phyloP scores from a whole-genome alignment of 257 asterid genomes.

The Striga asiatica region DNA sequence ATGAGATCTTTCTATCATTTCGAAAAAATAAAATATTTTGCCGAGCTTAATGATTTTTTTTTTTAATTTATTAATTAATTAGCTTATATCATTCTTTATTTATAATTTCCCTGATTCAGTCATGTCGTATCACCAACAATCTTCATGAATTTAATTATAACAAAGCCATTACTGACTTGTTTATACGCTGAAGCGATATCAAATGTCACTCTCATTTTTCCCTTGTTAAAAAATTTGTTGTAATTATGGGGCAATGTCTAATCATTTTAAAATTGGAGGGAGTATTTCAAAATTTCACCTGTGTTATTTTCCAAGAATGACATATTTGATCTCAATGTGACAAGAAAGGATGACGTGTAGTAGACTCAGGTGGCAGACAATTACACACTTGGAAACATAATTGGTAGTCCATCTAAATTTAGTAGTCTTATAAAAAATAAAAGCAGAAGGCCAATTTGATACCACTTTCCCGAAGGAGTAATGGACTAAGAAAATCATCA shows the following conservation, averaged over 20 bases:
- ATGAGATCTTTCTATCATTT: too few relatives aligned
- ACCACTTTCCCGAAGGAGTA: conserved; percentile 39
- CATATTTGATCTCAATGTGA: background rate
- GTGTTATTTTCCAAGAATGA: background rate
- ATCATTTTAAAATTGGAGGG: background rate
- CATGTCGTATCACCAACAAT: background rate
- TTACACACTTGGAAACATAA: background rate
- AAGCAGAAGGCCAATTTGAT: background rate
- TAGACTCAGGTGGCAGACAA: conserved; percentile 28
- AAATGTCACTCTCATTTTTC: background rate
- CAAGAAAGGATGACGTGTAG: background rate
- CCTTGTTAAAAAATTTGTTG: too few relatives aligned
- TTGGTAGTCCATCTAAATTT: conserved; percentile 10
- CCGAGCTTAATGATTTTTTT: background rate
- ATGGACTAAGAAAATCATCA: conserved; percentile 23
- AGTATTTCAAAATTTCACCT: background rate
- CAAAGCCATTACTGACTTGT: background rate
- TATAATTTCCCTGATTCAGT: too few relatives aligned
- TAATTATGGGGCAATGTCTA: background rate
- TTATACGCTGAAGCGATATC: background rate
- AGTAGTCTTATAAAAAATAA: conserved; percentile 9
- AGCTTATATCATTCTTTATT: too few relatives aligned
- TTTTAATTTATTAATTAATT: too few relatives aligned
- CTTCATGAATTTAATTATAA: too few relatives aligned
- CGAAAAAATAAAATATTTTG: too few relatives aligned